Evolutionary conservation across 1,284 basidiomycete species (phyloP), one percentile per base, ranked within the genome.

Genomic region (Ustilago loliicola): DNA sequence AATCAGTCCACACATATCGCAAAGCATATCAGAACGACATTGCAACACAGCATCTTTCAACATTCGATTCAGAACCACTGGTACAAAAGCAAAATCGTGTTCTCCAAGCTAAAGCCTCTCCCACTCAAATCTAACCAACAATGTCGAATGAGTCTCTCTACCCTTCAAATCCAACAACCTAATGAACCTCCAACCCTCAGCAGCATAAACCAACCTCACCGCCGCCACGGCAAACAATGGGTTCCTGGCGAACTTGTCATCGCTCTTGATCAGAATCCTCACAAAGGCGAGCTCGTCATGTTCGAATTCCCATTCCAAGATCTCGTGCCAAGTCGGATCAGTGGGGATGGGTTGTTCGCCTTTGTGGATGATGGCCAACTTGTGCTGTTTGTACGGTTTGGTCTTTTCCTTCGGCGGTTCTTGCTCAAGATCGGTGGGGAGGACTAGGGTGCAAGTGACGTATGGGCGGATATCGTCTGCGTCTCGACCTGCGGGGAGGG

Each of bases 141-240:
- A 53, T 9, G 80, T 83, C 25, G 72, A 72, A 45, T 76, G 66
- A 2, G 88, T 89, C 77, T 89, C 87, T 80, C 90, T 90, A 13
- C 91, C 91, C 47, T 88, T 87, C 85, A 87, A 86, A 79, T 90
- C 87, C 61, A 91, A 82, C 86, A 92, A 86, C 23, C 89, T 86
- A 34, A 91, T 83, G 51, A 91, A 82, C 36, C 88, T 87, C 89
- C 89, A 90, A 5, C 70, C 73, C 17, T 61, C 10, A 0, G 52
- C 63, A 10, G 63, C 66, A 32, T 72, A 72, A 0, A 55, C 45
- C 6, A 79, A 42, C 10, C 82, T 57, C 10, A 84, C 76, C 2
- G 80, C 70, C 2, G 82, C 77, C 0, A 80, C 79, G 19, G 77
- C 77, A 36, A 84, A 81, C 15, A 82, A 64, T 13, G 82, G 82